Evolutionary conservation across 2,329 filamentous ascomycete species (phyloP).

Genomic region (Alternaria triticina): DNA sequence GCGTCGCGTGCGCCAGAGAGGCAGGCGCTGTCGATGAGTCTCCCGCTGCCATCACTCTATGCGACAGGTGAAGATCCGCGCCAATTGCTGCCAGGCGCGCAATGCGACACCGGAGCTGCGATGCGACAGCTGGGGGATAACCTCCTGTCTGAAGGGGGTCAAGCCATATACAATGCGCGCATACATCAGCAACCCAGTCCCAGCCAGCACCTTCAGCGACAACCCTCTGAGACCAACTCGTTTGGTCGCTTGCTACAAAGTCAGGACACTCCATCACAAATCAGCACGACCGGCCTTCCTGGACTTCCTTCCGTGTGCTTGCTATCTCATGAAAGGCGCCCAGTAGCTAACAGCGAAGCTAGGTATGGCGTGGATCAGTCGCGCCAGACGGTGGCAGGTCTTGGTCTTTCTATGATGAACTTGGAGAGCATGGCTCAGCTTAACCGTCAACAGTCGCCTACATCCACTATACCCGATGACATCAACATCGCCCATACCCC

Average conservation of each 20-base stretch:
- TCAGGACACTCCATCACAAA: constrained; percentile 36
- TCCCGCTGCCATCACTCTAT: constrained; percentile 7
- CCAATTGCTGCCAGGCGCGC: constrained; percentile 17
- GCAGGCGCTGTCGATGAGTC: constrained; percentile 14
- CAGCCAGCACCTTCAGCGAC: constrained; percentile 22
- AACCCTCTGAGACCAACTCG: constrained; percentile 25
- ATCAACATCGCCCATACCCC: constrained; percentile 19
- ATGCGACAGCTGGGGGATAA: constrained; percentile 5
- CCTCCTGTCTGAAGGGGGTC: neutral
- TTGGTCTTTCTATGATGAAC: constrained; percentile 44
- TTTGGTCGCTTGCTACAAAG: constrained; percentile 26
- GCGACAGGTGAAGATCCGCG: constrained; percentile 22
- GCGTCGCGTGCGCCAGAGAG: constrained; percentile 27
- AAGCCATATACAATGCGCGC: constrained; percentile 10
- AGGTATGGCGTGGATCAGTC: constrained; percentile 30
- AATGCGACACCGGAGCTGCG: constrained; percentile 20
- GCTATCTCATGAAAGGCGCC: constrained; percentile 42
- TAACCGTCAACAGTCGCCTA: constrained; percentile 38
- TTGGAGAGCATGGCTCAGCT: constrained; percentile 26
- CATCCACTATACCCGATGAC: constrained; percentile 40
- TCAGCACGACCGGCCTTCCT: constrained; percentile 43
- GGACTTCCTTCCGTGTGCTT: constrained; percentile 48
- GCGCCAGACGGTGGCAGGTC: constrained; percentile 32
- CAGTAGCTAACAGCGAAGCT: constrained; percentile 29
- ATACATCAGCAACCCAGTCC: constrained; percentile 12